Conservation (phyloP, 768 basidiomycete species). For the Panaeolus cyanescens region DNA sequence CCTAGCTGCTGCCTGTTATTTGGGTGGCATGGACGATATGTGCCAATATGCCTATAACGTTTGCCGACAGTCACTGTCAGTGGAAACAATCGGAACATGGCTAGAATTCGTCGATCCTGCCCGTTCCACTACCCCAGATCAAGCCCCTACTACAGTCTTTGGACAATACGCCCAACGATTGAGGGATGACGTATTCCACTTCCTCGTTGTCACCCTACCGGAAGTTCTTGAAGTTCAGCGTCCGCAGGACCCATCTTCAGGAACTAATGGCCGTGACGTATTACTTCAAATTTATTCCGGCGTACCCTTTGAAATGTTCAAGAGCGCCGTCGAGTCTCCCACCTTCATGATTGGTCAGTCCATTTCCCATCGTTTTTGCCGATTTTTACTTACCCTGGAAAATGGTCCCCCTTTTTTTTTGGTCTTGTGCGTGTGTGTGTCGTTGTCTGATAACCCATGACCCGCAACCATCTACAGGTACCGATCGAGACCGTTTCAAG, state of each 20-base stretch:
- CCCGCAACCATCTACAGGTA: conserved; percentile 44
- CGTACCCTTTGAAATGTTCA: conserved; percentile 89
- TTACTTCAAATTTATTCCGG: conserved; percentile 74
- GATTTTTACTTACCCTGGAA: neutral
- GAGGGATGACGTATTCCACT: conserved; percentile 77
- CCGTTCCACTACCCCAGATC: conserved; percentile 46
- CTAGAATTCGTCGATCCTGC: conserved; percentile 71
- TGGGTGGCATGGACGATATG: conserved; percentile 87
- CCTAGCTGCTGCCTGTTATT: conserved; percentile 80
- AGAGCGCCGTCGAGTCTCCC: conserved; percentile 77
- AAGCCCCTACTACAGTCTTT: conserved; percentile 61
- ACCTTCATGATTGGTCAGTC: conserved; percentile 74
- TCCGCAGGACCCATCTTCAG: conserved; percentile 39
- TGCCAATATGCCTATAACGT: conserved; percentile 77
- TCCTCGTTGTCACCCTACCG: conserved; percentile 75
- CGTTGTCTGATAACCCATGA: neutral
- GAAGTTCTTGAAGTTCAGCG: conserved; percentile 57
- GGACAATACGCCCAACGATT: conserved; percentile 77
- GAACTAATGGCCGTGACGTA: conserved; percentile 62
- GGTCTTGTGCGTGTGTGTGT: neutral
- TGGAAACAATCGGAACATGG: conserved; percentile 77
- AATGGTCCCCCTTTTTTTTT: neutral
- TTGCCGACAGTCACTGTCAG: conserved; percentile 74
- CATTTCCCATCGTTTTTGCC: conserved; percentile 3
- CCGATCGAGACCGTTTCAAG: conserved; percentile 86